phyloP scores from a whole-genome alignment of 805 yeast genomes.

The Dipodascus albidus region DNA sequence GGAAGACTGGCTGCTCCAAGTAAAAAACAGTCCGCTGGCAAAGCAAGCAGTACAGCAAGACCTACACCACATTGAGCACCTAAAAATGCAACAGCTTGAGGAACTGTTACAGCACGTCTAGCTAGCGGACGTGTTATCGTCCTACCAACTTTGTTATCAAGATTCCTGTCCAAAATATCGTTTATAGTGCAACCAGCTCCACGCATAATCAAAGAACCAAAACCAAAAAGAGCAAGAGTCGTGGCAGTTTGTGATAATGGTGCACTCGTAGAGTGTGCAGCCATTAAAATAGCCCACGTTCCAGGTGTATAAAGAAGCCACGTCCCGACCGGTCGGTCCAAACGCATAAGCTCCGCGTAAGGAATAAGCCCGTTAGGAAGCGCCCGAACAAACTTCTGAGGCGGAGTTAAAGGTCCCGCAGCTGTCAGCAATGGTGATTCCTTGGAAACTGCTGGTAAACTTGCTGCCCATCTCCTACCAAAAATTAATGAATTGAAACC shows the following conservation, averaged over 20 bases:
- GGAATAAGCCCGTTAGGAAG: slow-evolving; percentile 74
- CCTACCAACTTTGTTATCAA: slow-evolving; percentile 78
- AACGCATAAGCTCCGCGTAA: slow-evolving; percentile 80
- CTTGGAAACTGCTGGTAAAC: background rate
- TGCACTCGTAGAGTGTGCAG: slow-evolving; percentile 59
- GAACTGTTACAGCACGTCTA: slow-evolving; percentile 62
- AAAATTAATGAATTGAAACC: background rate
- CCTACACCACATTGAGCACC: slow-evolving; percentile 70
- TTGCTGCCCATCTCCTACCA: background rate
- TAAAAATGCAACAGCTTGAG: slow-evolving; percentile 59
- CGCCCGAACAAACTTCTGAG: slow-evolving; percentile 21
- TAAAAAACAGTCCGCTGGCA: slow-evolving; percentile 74
- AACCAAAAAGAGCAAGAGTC: slow-evolving; percentile 59
- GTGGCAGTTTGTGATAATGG: slow-evolving; percentile 49
- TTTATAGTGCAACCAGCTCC: slow-evolving; percentile 97
- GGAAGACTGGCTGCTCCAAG: slow-evolving; percentile 74
- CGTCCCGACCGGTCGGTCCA: slow-evolving; percentile 96
- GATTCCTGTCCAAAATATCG: slow-evolving; percentile 72
- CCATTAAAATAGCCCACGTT: slow-evolving; percentile 88
- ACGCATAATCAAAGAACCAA: slow-evolving; percentile 86
- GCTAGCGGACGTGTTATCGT: slow-evolving; percentile 91
- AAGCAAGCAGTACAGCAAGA: slow-evolving; percentile 50
- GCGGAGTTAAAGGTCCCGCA: slow-evolving; percentile 17
- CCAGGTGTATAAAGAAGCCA: slow-evolving; percentile 75
- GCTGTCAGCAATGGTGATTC: background rate